A percentile compares a stretch with the other conserved stretches of the same genome.
These are phyloP conservation scores for Simplicillium sp. DNA, from an alignment of 2,329 filamentous ascomycete genomes.

Conservation along the genomic window DNA sequence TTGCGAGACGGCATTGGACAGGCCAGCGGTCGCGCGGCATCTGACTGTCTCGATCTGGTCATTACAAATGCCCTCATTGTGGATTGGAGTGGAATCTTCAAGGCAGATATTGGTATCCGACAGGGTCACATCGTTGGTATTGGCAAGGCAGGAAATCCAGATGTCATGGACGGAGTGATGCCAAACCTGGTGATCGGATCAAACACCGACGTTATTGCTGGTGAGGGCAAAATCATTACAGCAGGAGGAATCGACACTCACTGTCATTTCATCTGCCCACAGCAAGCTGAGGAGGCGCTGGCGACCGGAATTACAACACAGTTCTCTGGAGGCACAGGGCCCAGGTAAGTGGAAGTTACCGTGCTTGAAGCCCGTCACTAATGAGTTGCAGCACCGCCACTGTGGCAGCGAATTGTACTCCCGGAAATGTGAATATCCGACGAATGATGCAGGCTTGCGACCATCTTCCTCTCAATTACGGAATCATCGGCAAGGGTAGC, in stretches of 20 bases:
- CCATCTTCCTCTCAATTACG: constrained; percentile 71
- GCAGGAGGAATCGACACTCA: constrained; percentile 85
- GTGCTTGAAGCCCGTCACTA: not conserved
- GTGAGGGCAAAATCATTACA: constrained; percentile 83
- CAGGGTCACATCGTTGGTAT: constrained; percentile 78
- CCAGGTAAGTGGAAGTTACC: constrained; percentile 46
- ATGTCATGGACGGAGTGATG: constrained; percentile 85
- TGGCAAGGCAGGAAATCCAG: constrained; percentile 93
- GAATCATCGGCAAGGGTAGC: constrained; percentile 90
- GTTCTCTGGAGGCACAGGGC: constrained; percentile 83
- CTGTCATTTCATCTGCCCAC: constrained; percentile 91
- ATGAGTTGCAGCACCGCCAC: constrained; percentile 58
- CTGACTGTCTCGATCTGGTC: constrained; percentile 71
- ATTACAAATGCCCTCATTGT: constrained; percentile 85
- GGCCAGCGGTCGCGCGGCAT: constrained; percentile 64
- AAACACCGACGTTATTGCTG: constrained; percentile 86
- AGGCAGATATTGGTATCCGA: constrained; percentile 93
- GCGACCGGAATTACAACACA: constrained; percentile 83
- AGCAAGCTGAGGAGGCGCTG: constrained; percentile 77
- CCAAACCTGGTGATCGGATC: constrained; percentile 72
- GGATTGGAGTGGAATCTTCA: constrained; percentile 89
- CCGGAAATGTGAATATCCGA: constrained; percentile 70
- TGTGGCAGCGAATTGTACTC: constrained; percentile 88
- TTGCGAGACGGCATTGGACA: constrained; percentile 94
- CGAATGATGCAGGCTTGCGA: constrained; percentile 89